Conservation (phyloP, 139 green algal genomes). For the Chlorella vulgaris region DNA sequence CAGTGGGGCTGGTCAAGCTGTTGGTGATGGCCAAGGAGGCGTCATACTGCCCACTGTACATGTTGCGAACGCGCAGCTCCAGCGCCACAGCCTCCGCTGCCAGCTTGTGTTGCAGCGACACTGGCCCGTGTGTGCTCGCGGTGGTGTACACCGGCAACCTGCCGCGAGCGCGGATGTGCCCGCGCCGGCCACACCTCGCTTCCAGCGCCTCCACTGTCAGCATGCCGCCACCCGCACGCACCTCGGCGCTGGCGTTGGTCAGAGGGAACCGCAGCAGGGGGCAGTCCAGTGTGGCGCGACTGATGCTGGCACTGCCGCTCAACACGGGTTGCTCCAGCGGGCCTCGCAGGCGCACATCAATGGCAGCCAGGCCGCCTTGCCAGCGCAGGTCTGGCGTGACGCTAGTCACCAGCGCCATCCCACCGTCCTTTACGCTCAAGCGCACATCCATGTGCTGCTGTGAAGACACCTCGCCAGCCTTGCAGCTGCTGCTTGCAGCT, state of each 20-base stretch:
- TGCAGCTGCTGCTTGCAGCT: neutral
- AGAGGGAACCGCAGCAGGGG: slow-evolving; percentile 63
- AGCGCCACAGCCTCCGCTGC: slow-evolving; percentile 52
- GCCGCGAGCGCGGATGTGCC: slow-evolving; percentile 64
- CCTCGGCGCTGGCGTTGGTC: slow-evolving; percentile 52
- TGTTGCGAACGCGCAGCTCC: slow-evolving; percentile 73
- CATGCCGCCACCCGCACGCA: slow-evolving; percentile 52
- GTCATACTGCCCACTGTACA: slow-evolving; percentile 78
- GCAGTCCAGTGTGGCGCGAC: slow-evolving; percentile 56
- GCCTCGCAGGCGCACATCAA: slow-evolving; percentile 59
- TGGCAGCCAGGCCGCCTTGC: slow-evolving; percentile 70
- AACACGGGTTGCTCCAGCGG: slow-evolving; percentile 43
- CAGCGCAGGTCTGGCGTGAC: slow-evolving; percentile 75
- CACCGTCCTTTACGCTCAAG: slow-evolving; percentile 76
- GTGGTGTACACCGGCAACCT: slow-evolving; percentile 41
- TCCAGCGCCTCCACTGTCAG: slow-evolving; percentile 70
- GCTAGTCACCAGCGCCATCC: slow-evolving; percentile 81
- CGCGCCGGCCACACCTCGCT: slow-evolving; percentile 70
- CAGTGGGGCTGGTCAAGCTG: slow-evolving; percentile 61
- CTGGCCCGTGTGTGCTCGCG: slow-evolving; percentile 45
- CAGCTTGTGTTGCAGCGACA: neutral
- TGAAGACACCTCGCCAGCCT: neutral
- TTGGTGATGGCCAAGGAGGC: slow-evolving; percentile 54
- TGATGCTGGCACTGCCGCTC: slow-evolving; percentile 51
- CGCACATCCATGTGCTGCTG: slow-evolving; percentile 53